These are phyloP conservation scores for Paecilomyces fulvus DNA, from an alignment of 2,329 filamentous ascomycete species.

Conservation along the genomic window DNA sequence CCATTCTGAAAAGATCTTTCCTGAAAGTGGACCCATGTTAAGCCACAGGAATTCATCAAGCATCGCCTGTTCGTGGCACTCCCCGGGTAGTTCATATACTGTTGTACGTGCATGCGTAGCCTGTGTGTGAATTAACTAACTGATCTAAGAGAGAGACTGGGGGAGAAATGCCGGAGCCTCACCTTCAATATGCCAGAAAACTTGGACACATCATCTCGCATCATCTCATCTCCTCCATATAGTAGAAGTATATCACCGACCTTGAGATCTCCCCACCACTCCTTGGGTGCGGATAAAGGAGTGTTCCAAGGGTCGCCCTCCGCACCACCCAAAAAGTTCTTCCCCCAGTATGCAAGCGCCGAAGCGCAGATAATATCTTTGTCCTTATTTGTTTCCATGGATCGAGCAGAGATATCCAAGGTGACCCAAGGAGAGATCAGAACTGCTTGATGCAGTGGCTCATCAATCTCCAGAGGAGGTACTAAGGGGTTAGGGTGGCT, in stretches of 20 bases:
- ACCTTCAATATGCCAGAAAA: slow-evolving; percentile 3
- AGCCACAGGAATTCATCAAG: slow-evolving; percentile 1
- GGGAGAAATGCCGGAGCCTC: background rate
- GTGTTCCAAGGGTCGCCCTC: slow-evolving; percentile 3
- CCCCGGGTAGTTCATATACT: slow-evolving; percentile 1
- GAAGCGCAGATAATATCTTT: slow-evolving; percentile 1
- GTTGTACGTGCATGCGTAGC: slow-evolving; percentile 3
- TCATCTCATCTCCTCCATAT: slow-evolving; percentile 4
- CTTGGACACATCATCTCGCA: slow-evolving; percentile 2
- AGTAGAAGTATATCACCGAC: slow-evolving; percentile 2
- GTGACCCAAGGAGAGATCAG: slow-evolving; percentile 4
- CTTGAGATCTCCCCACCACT: slow-evolving; percentile 5
- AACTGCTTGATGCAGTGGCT: background rate
- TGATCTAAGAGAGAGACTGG: background rate
- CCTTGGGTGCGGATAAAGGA: slow-evolving; percentile 1
- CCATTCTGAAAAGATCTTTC: slow-evolving; percentile 4
- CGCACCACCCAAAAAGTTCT: slow-evolving; percentile 1
- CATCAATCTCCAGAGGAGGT: background rate
- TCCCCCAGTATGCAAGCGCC: slow-evolving; percentile 3
- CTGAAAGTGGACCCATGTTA: background rate
- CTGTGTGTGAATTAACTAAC: background rate
- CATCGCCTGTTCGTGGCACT: slow-evolving; percentile 4
- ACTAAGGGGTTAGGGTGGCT: slow-evolving; percentile 1
- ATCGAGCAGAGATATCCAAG: slow-evolving; percentile 1
- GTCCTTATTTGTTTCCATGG: slow-evolving; percentile 1